Base-by-base conservation (phyloP, 768 basidiomycete genomes). In the Mycena crocata region DNA sequence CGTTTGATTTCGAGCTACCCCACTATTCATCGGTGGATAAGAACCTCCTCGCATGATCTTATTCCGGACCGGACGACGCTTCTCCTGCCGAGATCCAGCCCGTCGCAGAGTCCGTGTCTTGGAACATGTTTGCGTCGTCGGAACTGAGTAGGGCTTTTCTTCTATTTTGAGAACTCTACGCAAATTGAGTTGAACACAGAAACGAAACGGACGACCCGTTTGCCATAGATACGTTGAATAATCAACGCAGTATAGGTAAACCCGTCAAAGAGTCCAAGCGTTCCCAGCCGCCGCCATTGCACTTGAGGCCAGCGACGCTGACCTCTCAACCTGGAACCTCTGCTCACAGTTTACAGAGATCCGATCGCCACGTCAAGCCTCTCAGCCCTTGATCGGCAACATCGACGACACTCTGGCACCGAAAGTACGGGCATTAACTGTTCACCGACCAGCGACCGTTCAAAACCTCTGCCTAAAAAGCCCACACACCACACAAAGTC, bases 1-100 rank as follows among this genome's bases (percentile, higher is more conserved):
- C 81, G 0, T 77, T 85, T 59, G 82, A 84, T 49, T 83, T 85
- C 62, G 78, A 81, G 1, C 67, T 86, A 23, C 84, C 85, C 0
- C 72, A 85, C 62, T 86, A 84, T 66, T 80, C 75, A 52, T 69
- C 76, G 31, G 75, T 85, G 0, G 85, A 84, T 5, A 76, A 76
- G 61, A 69, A 71, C 10, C 72, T 85, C 10, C 73, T 78, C 17
- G 68, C 73, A 1, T 67, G 80, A 1, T 78, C 81, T 8, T 78
- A 79, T 51, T 77, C 78, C 3, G 71, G 71, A 34, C 76, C 69
- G 0, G 78, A 84, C 32, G 81, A 82, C 51, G 32, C 61, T 6
- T 67, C 73, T 6, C 73, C 77, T 28, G 57, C 50, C 19, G 79
- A 81, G 28, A 67, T 78, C n/a, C 76, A 78, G 1, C 48, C 48